Percentiles rank a stretch among this genome's conserved stretches.
These are phyloP conservation scores for Syzygium syzygioides DNA, from an alignment of 441 rosid species.

Conservation along the genomic window DNA sequence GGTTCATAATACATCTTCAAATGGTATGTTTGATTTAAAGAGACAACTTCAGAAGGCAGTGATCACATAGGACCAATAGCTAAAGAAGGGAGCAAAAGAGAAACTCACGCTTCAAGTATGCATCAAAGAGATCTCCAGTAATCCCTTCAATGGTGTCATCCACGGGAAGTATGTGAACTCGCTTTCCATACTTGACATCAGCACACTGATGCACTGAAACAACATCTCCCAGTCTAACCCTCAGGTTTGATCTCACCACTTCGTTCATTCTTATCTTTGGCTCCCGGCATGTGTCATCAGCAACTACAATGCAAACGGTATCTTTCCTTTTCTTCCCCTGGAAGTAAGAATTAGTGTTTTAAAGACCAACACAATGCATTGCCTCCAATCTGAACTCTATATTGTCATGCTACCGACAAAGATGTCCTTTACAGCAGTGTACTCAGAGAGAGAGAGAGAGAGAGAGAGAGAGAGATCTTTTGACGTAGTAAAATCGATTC, in stretches of 20 bases:
- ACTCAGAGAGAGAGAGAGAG: too few relatives aligned
- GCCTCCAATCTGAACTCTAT: neutral
- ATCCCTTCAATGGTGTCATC: constrained; percentile 49
- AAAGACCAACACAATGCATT: neutral
- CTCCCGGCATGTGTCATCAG: constrained; percentile 40
- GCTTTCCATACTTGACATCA: constrained; percentile 47
- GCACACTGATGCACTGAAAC: constrained; percentile 47
- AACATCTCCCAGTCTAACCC: constrained; percentile 48
- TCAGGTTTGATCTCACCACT: constrained; percentile 39
- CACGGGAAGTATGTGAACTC: constrained; percentile 43
- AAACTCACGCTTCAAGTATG: constrained; percentile 44
- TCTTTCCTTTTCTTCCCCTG: constrained; percentile 51
- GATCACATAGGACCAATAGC: neutral
- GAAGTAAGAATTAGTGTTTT: neutral
- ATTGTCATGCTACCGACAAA: neutral
- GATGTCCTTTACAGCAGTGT: neutral
- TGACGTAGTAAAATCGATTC: neutral
- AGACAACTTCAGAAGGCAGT: neutral
- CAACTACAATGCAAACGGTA: constrained; percentile 44
- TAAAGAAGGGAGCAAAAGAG: neutral
- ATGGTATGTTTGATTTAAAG: neutral
- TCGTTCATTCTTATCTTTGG: constrained; percentile 44
- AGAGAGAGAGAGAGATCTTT: neutral
- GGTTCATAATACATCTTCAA: neutral
- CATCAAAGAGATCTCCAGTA: constrained; percentile 42